Evolutionary conservation across 164 flowering plant species (phyloP).

Genomic region (Dillenia suffruticosa): DNA sequence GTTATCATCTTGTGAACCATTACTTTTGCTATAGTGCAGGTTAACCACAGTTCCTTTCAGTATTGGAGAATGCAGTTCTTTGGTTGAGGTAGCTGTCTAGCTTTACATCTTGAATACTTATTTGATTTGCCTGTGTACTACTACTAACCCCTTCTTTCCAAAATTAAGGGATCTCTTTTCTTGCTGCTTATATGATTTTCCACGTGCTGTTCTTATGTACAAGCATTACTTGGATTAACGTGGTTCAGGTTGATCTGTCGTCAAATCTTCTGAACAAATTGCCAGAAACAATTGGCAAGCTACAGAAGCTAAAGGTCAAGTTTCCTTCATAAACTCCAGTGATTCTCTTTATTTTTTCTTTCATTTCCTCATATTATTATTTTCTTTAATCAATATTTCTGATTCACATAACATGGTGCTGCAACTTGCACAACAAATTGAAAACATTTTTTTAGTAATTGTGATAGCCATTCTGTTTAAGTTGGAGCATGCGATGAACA

Average conservation of each 20-base stretch:
- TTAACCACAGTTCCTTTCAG: constrained; percentile 21
- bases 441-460: too few relatives aligned
- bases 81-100: constrained; percentile 26
- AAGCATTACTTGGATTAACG: background rate
- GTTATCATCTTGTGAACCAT: background rate
- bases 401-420: too few relatives aligned
- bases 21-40: constrained; percentile 6
- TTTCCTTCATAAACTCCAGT: background rate
- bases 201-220: too few relatives aligned
- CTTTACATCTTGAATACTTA: background rate
- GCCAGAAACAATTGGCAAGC: constrained; percentile 60
- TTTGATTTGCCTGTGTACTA: background rate
- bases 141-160: constrained; percentile 10
- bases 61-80: constrained; percentile 29
- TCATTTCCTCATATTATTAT: background rate
- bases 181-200: too few relatives aligned
- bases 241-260: constrained; percentile 72
- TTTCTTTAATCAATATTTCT: too few relatives aligned
- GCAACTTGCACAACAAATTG: too few relatives aligned
- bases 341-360: background rate
- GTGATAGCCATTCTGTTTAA: too few relatives aligned
- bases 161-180: constrained; percentile 15
- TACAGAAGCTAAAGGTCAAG: constrained; percentile 58
- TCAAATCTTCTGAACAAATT: constrained; percentile 67
- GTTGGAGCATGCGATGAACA: too few relatives aligned